These are phyloP conservation scores for Melanopsichium pennsylvanicum DNA, from an alignment of 1,284 basidiomycete genomes.

Conservation along the genomic window DNA sequence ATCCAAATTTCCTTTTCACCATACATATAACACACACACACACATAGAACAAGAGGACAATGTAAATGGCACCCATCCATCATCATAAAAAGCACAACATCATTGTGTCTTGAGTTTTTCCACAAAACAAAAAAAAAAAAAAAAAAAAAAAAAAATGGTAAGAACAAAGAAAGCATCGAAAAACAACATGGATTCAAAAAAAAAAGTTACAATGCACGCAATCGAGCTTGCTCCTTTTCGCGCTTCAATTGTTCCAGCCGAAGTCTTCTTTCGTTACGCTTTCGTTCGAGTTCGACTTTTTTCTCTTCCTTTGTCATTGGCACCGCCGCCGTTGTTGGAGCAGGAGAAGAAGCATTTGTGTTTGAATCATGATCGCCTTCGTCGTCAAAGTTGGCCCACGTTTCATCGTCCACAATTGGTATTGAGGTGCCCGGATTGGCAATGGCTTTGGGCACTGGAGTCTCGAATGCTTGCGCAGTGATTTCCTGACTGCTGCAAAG, in stretches of 20 bases:
- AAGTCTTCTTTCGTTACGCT: slow-evolving; percentile 47
- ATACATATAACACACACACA: background rate
- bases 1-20: no score
- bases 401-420: slow-evolving; percentile 4
- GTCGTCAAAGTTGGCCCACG: slow-evolving; percentile 40
- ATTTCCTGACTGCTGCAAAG: slow-evolving; percentile 38
- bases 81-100: background rate
- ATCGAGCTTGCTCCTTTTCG: slow-evolving; percentile 42
- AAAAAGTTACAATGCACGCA: slow-evolving; percentile 25
- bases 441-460: slow-evolving; percentile 11
- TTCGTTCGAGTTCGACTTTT: slow-evolving; percentile 51
- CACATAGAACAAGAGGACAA: background rate
- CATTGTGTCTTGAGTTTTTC: no score
- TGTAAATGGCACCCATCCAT: background rate
- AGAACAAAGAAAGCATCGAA: no score
- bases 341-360: slow-evolving; percentile 5
- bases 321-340: slow-evolving; percentile 13
- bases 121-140: no score
- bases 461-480: slow-evolving; percentile 31
- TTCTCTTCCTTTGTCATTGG: slow-evolving; percentile 55
- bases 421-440: slow-evolving; percentile 1
- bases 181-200: no score
- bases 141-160: no score
- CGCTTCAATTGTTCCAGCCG: slow-evolving; percentile 48
- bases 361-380: slow-evolving; percentile 7